Evolutionary conservation across 768 basidiomycete genomes (phyloP).

Genomic region (Brasilioporus rufonigricans): DNA sequence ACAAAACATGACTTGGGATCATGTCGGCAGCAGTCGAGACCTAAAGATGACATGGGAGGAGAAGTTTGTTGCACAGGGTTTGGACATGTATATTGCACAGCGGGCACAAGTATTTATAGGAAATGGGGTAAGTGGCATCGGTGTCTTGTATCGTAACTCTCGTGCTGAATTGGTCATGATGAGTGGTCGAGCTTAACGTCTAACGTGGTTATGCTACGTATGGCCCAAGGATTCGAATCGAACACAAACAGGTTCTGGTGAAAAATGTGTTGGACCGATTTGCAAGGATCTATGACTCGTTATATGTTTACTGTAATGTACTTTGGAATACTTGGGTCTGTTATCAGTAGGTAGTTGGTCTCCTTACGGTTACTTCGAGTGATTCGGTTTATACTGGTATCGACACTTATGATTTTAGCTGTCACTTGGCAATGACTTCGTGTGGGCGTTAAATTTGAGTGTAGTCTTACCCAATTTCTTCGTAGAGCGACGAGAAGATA

Average conservation of each 20-base stretch:
- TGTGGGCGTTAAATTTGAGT: too few species aligned
- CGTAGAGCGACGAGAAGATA: too few species aligned
- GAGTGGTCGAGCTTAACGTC: slow-evolving; percentile 45
- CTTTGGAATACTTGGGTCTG: not conserved
- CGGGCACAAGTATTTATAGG: slow-evolving; percentile 50
- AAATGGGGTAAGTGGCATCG: slow-evolving; percentile 45
- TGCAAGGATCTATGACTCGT: not conserved
- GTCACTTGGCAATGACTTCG: too few species aligned
- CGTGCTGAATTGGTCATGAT: slow-evolving; percentile 1
- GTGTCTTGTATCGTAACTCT: not conserved
- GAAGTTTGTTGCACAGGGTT: slow-evolving; percentile 40
- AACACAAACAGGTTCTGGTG: slow-evolving; percentile 38
- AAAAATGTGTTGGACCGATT: not conserved
- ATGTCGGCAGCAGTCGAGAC: slow-evolving; percentile 43
- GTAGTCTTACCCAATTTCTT: too few species aligned
- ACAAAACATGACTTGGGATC: slow-evolving; percentile 36
- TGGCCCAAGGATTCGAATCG: slow-evolving; percentile 27
- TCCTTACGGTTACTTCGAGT: too few species aligned
- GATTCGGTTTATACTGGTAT: too few species aligned
- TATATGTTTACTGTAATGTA: not conserved
- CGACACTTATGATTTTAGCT: too few species aligned
- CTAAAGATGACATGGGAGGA: slow-evolving; percentile 43
- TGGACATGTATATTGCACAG: slow-evolving; percentile 52
- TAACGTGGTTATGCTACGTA: slow-evolving; percentile 39
- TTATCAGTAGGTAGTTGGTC: too few species aligned